A percentile compares a stretch with the other conserved stretches of the same genome.
These are phyloP conservation scores for Mycena chlorophos DNA, from an alignment of 768 basidiomycete species.

Conservation along the genomic window DNA sequence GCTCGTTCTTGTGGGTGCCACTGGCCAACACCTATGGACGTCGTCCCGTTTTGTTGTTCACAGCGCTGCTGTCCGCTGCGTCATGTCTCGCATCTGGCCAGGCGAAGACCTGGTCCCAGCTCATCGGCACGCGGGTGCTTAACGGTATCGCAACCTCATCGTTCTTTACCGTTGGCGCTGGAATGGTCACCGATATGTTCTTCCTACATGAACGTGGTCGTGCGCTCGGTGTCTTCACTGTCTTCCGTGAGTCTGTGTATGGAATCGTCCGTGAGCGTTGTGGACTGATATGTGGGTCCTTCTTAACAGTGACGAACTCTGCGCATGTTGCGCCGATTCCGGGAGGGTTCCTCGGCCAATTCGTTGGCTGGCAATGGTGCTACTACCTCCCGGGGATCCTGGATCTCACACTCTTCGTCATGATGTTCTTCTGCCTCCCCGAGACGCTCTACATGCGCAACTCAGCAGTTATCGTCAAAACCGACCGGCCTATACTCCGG, in stretches of 20 bases:
- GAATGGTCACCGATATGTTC: slow-evolving; percentile 23
- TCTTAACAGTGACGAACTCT: slow-evolving; percentile 12
- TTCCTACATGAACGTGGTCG: slow-evolving; percentile 26
- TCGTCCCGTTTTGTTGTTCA: slow-evolving; percentile 23
- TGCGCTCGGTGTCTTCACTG: slow-evolving; percentile 22
- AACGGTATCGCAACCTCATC: slow-evolving; percentile 22
- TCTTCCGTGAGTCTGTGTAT: slow-evolving; percentile 6
- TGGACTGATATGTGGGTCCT: background rate
- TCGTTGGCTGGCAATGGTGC: slow-evolving; percentile 10
- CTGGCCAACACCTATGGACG: slow-evolving; percentile 25
- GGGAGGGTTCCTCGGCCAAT: background rate
- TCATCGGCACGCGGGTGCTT: slow-evolving; percentile 23
- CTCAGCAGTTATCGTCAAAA: slow-evolving; percentile 12
- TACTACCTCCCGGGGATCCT: slow-evolving; percentile 21
- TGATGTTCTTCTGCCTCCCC: slow-evolving; percentile 24
- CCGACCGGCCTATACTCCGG: slow-evolving; percentile 13
- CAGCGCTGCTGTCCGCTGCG: slow-evolving; percentile 20
- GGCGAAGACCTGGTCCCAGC: slow-evolving; percentile 22
- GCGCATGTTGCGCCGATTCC: slow-evolving; percentile 20
- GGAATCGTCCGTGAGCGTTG: background rate
- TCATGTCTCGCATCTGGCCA: slow-evolving; percentile 24
- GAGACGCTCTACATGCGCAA: slow-evolving; percentile 17
- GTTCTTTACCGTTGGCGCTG: slow-evolving; percentile 24
- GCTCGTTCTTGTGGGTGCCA: slow-evolving; percentile 25
- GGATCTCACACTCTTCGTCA: slow-evolving; percentile 17